A percentile compares a stretch with the other conserved stretches of the same genome.
Evolutionary conservation across 169 alveolate genomes (phyloP).

Genomic region (Plasmodium vinckei): DNA sequence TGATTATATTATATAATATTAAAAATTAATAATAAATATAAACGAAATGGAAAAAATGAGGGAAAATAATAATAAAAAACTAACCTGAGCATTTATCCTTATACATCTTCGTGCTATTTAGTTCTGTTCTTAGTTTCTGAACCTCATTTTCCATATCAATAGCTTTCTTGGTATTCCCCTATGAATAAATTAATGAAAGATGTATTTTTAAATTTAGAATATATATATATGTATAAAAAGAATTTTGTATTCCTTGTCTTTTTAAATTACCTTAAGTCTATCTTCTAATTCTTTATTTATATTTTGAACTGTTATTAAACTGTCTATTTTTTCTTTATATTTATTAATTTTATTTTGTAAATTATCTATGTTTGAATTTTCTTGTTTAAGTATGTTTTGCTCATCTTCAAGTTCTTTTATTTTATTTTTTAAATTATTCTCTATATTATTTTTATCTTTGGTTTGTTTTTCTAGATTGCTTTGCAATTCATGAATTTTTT

Average conservation of each 20-base stretch:
- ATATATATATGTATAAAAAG: background rate
- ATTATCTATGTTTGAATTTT: slow-evolving; percentile 53
- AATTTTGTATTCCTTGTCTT: background rate
- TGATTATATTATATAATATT: background rate
- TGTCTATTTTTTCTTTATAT: slow-evolving; percentile 69
- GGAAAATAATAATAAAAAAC: background rate
- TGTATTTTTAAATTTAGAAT: background rate
- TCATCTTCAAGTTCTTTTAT: slow-evolving; percentile 75
- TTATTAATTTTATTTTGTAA: slow-evolving; percentile 70
- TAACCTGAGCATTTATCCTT: slow-evolving; percentile 66
- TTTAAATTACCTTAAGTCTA: slow-evolving; percentile 60
- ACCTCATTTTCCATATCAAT: slow-evolving; percentile 71
- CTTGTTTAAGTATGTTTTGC: slow-evolving; percentile 69
- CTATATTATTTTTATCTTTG: slow-evolving; percentile 35
- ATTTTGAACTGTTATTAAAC: slow-evolving; percentile 56
- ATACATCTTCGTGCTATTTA: slow-evolving; percentile 42
- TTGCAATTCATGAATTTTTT: slow-evolving; percentile 62
- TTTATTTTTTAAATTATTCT: slow-evolving; percentile 61
- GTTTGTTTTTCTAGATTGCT: slow-evolving; percentile 58
- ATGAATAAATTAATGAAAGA: background rate
- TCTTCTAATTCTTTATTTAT: slow-evolving; percentile 72
- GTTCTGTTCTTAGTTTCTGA: slow-evolving; percentile 47
- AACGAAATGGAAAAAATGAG: background rate
- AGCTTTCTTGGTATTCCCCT: slow-evolving; percentile 66
- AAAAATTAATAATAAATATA: background rate